phyloP scores from a whole-genome alignment of 2,329 filamentous ascomycete genomes.

The Basipetospora chlamydospora region DNA sequence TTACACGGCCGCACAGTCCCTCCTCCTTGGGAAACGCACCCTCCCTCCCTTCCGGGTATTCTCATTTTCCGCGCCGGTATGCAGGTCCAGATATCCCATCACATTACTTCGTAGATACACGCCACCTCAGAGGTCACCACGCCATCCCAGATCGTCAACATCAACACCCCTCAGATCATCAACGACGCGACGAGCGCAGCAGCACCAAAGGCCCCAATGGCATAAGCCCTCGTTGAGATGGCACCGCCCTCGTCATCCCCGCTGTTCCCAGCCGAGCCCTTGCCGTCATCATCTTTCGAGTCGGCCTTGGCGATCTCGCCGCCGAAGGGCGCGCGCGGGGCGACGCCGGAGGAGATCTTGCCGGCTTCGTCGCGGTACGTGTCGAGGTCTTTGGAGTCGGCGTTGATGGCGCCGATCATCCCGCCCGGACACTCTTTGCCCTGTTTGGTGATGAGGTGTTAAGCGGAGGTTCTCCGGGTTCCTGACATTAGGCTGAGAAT shows the following conservation, averaged over 20 bases:
- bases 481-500: no score
- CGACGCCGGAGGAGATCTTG: neutral
- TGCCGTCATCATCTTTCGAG: slow-evolving; percentile 1
- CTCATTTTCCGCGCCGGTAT: no score
- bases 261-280: slow-evolving; percentile 1
- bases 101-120: neutral
- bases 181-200: neutral
- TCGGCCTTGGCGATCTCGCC: neutral
- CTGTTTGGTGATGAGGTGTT: neutral
- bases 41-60: no score
- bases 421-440: slow-evolving; percentile 16
- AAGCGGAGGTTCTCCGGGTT: neutral
- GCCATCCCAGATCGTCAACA: no score
- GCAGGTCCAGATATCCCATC: no score
- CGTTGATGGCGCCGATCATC: slow-evolving; percentile 18
- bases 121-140: neutral
- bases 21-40: no score
- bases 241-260: slow-evolving; percentile 6
- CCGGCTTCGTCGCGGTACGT: slow-evolving; percentile 2
- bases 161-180: slow-evolving; percentile 4
- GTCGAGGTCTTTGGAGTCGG: slow-evolving; percentile 7
- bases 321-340: neutral
- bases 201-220: neutral
- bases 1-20: no score
- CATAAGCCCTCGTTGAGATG: slow-evolving; percentile 1